Evolutionary conservation across 371 early-diverging fungal genomes (phyloP), one percentile per base, ranked within the genome.

Genomic region (Mortierella sp.): DNA sequence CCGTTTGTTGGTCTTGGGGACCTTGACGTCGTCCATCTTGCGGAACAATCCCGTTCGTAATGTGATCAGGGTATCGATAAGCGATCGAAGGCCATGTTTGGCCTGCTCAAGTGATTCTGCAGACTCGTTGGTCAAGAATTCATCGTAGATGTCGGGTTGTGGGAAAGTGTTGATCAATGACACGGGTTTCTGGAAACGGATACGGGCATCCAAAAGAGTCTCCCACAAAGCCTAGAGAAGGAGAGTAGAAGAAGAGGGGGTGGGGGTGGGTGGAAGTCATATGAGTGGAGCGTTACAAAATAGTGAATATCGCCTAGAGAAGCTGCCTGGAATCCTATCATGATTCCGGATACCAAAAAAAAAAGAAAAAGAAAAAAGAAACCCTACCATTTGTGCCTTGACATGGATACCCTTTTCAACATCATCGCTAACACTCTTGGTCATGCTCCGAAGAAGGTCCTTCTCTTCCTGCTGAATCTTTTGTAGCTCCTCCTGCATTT

Each of bases 351-450:
- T 9, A 14, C 18, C 18, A 37, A n/a, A n/a, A 18, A 16, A 19
- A 14, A 5, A 14, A 12, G 61, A 2, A 26, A n/a, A 46, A n/a
- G n/a, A n/a, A n/a, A n/a, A n/a, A n/a, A n/a, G n/a, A n/a, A n/a
- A n/a, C n/a, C 62, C 29, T 75, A 74, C 80, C 68, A 83, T 68
- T 72, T 90, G 93, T 68, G 86, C 90, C 83, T 89, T 93, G 87
- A 97, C 95, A 68, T 96, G 95, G 45, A 87, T 85, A 23, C 98
- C 97, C 72, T 97, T 97, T 73, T 93, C 95, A 26, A 94, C 86
- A 74, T 97, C 97, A 37, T 86, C 84, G 46, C 91, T 86, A 1
- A 92, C 93, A 19, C 91, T 89, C 61, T 74, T 72, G 53, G 70
- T 64, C 66, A 77, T 71, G 61, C 43, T 59, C 50, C 73, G 52